Base-by-base conservation (phyloP, 1,284 basidiomycete genomes). In the Limonomyces culmigenus region DNA sequence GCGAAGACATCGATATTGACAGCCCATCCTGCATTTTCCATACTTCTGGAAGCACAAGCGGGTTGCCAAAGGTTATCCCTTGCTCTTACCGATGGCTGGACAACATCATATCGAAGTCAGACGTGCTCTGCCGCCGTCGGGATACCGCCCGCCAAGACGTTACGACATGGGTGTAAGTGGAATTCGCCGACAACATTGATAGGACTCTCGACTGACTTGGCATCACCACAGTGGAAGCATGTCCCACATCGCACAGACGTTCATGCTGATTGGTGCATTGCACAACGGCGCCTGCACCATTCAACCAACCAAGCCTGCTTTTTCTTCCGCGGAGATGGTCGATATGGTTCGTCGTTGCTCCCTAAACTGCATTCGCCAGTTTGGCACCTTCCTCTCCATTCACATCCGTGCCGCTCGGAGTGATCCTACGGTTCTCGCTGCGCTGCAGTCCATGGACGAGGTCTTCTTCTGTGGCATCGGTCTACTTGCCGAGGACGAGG, bases 1-100 rank as follows among this genome's bases (percentile, higher is more conserved):
- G 56, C 41, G 42, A 49, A 20, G 50, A 54, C 17, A 47, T 50
- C 34, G 47, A 53, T 35, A 56, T 60, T 36, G 63, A 71, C 43
- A 60, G 65, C 32, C 57, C 58, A 4, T 61, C 66, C 18, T 75
- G 79, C 58, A 60, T 79, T 38, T 78, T 79, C 58, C 76, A 80
- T 50, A 80, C 77, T 13, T 73, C 70, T 38, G 76, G 76, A 13
- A 78, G 75, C 29, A 80, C 78, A 14, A 79, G 75, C 25, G 76
- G 76, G 35, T 71, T 66, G 44, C 76, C 76, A 2, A 81, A 79
- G 46, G 67, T 80, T 19, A 71, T 81, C 0, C 74, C 72, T 8
- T 71, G 71, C 50, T 74, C 53, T 47, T 69, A 67, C 43, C 59
- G 55, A 31, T 80, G 77, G 76, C 41, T 80, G 23, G 55, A 65